Evolutionary conservation across 768 basidiomycete species (phyloP), one percentile per base, ranked within the genome.

Genomic region (Holtermanniella nyarrowii): DNA sequence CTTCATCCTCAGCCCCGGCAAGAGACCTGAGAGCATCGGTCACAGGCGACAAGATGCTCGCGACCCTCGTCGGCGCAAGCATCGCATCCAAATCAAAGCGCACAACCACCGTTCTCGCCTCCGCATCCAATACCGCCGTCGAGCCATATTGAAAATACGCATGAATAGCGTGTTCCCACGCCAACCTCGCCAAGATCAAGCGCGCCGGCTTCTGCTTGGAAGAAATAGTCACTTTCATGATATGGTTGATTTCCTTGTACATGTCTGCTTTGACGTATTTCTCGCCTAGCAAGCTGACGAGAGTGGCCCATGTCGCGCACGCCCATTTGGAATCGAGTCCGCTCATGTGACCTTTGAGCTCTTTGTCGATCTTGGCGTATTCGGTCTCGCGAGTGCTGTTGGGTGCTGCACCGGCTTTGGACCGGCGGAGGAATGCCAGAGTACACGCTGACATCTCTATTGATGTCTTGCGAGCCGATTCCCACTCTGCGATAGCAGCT

Each of bases 121-220:
- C 52, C 16, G 51, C 46, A 23, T 57, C 27, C 14, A 61, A 24
- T 10, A 59, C 60, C 12, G 54, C 47, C 12, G 54, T 48, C 7
- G 50, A 55, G 12, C 54, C 56, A 5, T 59, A 50, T 14, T 61
- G 49, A 3, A 70, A 50, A 45, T 68, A 68, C 1, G 65, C 58
- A 48, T 69, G 62, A 18, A 69, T 60, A 23, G 67, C 65, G 46
- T 69, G 67, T 26, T 60, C 58, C 65, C 67, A 71, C 2, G 69
- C 67, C 3, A 54, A 48, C 42, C 63, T 45, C 14, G 63, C 63
- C 23, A 65, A 51, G 4, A 57, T 31, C 1, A 58, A 54, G 49
- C 62, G 56, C 22, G 46, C 49, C 22, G 49, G 22, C 47, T 65
- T 64, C 21, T 51, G 57, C 1, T 60, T 52, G 7, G 55, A 48